phyloP scores from a whole-genome alignment of 83 land plant species.

The Diphasiastrum complanatum region DNA sequence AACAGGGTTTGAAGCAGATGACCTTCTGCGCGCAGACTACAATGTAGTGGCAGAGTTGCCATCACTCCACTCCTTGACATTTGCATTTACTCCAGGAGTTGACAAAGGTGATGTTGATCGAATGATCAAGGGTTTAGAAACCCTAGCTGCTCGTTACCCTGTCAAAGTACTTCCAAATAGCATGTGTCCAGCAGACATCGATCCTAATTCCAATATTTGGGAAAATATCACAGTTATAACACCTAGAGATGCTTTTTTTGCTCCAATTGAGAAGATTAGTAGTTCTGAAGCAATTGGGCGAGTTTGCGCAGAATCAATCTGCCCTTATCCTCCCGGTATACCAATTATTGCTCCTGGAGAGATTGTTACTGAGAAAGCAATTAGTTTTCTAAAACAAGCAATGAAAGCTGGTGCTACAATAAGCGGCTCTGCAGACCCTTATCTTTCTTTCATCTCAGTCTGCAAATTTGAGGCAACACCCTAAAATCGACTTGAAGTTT shows the following conservation, averaged over 20 bases:
- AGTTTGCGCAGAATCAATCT: constrained; percentile 70
- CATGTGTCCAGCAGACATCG: constrained; percentile 13
- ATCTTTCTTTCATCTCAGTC: constrained; percentile 40
- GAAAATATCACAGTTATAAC: constrained; percentile 22
- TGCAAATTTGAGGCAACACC: constrained; percentile 14
- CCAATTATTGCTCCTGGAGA: constrained; percentile 84
- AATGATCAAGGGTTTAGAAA: constrained; percentile 9
- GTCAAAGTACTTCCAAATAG: constrained; percentile 13
- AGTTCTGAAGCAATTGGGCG: constrained; percentile 44
- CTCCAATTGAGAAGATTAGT: constrained; percentile 37
- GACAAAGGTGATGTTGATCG: constrained; percentile 42
- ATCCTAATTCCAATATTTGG: background rate
- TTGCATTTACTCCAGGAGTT: constrained; percentile 66
- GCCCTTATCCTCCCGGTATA: constrained; percentile 90
- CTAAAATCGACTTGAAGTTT: no score
- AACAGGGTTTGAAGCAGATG: constrained; percentile 80
- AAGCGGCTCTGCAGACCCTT: constrained; percentile 70
- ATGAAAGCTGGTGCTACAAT: constrained; percentile 44
- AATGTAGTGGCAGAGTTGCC: constrained; percentile 61
- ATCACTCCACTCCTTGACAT: constrained; percentile 48
- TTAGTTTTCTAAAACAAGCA: constrained; percentile 43
- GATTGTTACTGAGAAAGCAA: constrained; percentile 47
- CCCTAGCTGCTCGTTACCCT: constrained; percentile 6
- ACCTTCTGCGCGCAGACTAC: constrained; percentile 40
- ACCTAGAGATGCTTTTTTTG: constrained; percentile 87